Base-by-base conservation (phyloP, 441 rosid genomes). In the Euphorbia schlechtendalii region DNA sequence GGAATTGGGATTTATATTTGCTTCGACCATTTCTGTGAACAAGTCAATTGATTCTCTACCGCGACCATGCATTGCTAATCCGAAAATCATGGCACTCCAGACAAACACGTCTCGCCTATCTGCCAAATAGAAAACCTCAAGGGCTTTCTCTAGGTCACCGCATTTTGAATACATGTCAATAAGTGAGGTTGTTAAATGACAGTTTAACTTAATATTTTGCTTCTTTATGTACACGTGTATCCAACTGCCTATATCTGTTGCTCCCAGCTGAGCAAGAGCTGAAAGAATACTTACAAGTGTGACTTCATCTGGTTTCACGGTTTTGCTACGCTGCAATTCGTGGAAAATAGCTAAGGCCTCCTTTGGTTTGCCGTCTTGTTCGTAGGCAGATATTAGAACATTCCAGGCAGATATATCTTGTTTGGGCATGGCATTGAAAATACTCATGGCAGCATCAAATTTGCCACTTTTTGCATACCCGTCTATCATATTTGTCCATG, bases 91-190 rank as follows among this genome's bases (percentile, higher is more conserved):
- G 63, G 89, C 74, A 70, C 89, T 86, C 86, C 86, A 85, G 63
- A 82, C 85, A 75, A 80, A 85, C 64, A 88, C 86, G 54, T 88
- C 91, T 72, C 83, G 78, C 70, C 69, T 75, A 34, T 80, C 75
- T n/a, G 69, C 83, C 0, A 74, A 77, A 55, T 70, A 12, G 64
- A 88, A 88, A 59, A 88, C 80, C 65, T 81, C 85, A 62, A 85
- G 82, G 0, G 91, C 91, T 70, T 84, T 82, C 59, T 78, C 83
- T 32, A 84, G 73, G 70, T 84, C 81, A 27, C 95, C 95, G 34
- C 95, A 78, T 75, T 88, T 84, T 9, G 95, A 77, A 75, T 85
- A 88, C 95, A 88, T 82, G 69, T 88, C 89, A 69, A 88, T 80
- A 68, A 88, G 79, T 8, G 95, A 75, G 17, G 91, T 84, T 17